Base-by-base conservation (phyloP, 768 basidiomycete species). In the Russula emetica region DNA sequence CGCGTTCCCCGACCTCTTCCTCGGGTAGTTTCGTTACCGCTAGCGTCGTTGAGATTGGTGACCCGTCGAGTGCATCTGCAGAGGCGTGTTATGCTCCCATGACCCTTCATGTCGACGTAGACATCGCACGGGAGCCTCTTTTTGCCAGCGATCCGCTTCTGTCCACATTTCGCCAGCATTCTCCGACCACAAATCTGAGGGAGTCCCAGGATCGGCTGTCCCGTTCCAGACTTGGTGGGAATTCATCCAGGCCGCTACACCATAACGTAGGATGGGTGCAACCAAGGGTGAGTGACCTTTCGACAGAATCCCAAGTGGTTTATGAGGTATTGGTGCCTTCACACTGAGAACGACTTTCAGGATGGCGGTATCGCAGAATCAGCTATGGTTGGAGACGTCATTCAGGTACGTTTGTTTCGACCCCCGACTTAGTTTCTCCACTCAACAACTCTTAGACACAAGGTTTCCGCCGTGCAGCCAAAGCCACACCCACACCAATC, bases 21-120 rank as follows among this genome's bases (percentile, higher is more conserved):
- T 56, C 58, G n/a, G 26, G 13, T 34, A 61, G 55, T 51, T 58
- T 40, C 34, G 9, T n/a, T 34, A 61, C 66, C 14, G 30, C 51
- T 7, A 26, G 34, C 38, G 57, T 64, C 36, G 67, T 68, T 22
- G 64, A 66, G 24, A 66, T 68, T 26, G 18, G 42, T 28, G 66
- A 68, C 26, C 26, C 59, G 26, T 47, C 55, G 13, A 28, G 61
- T 16, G 3, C 13, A 22, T 58, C 59, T 42, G 24, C 24, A 0
- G 55, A 61, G 28, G 20, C 10, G 18, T 38, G 11, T 18, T n/a
- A 20, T 50, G 7, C 9, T 24, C 36, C 47, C 20, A 20, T 40
- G 14, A 44, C 58, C 38, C 59, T 55, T 16, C 66, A 42, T n/a
- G 40, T 64, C 32, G 62, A 63, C 10, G 11, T 69, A n/a, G 53